A percentile compares a stretch with the other conserved stretches of the same genome.
phyloP scores from a whole-genome alignment of 176 grass and related monocot genomes.

The Carex myosuroides region DNA sequence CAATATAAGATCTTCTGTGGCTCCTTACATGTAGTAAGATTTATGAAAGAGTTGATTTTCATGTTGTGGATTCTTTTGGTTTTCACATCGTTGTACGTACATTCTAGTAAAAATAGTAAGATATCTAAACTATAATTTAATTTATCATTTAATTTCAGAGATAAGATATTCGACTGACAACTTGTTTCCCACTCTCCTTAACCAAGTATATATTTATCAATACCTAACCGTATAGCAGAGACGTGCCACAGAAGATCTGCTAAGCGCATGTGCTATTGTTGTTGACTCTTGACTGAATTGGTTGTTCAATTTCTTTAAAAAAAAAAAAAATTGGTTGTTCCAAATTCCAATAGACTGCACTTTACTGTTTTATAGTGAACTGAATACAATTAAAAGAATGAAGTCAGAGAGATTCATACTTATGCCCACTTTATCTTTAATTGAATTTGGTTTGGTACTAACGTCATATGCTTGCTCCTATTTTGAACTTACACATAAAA shows the following conservation, averaged over 20 bases:
- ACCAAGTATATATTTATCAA: too few species aligned
- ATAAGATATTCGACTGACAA: background rate
- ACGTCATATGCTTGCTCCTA: background rate
- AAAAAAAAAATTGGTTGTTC: background rate
- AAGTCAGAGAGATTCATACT: background rate
- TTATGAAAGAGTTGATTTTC: background rate
- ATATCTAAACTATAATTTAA: background rate
- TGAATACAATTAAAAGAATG: background rate
- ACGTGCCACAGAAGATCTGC: background rate
- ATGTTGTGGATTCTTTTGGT: background rate
- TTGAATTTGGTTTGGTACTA: background rate
- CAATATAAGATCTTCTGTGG: background rate
- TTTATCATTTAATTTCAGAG: background rate
- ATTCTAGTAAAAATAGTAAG: background rate
- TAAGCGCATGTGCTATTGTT: background rate
- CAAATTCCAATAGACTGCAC: background rate
- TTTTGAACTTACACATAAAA: background rate
- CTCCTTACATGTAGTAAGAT: background rate
- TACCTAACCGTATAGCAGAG: background rate
- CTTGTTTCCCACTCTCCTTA: background rate
- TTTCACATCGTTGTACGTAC: background rate
- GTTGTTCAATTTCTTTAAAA: too few species aligned
- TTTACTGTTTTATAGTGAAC: background rate
- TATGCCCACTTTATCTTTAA: background rate
- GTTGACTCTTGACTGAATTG: background rate